Base-by-base conservation (phyloP, 116 monocot species). In the Papilionanthe hybrid region DNA sequence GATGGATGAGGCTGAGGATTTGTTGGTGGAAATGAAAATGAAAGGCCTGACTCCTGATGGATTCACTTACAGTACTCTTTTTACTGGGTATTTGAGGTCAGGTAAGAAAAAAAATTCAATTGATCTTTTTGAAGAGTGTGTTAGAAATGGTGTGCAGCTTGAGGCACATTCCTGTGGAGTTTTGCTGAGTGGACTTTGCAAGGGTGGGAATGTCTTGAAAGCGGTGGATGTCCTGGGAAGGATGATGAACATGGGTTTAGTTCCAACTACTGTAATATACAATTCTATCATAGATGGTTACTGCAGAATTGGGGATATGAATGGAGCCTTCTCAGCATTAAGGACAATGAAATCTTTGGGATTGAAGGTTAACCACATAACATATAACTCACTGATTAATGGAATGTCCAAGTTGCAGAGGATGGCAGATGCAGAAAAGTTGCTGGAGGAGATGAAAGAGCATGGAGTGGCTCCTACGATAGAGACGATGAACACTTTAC, bases 351-450 rank as follows among this genome's bases (percentile, higher is more conserved):
- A 91, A 32, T 78, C 69, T 8, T 42, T 18, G 50, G 86, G 89
- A 13, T 53, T 92, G 66, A 85, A 78, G 30, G 81, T 85, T 7
- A 82, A 81, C 29, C 77, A 57, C 55, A 85, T 91, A 27, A 90
- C 90, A 65, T 94, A 88, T 75, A 94, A 91, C 83, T 80, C 91
- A 45, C 63, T 91, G 4, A 77, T 94, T 79, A 94, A 94, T 75
- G 90, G 94, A 22, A 72, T 91, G 73, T 94, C 90, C 77, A 91
- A 77, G 84, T 58, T 81, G 56, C 77, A 86, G 53, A 90, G 80
- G 58, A 79, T 90, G 82, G 73, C 58, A 12, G 87, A 90, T 45
- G 94, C 88, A 20, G 84, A 87, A 72, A 75, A 82, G 19, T 27
- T 90, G 55, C 47, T 87, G 42, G 42, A 25, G 9, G 83, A 79